Base-by-base conservation (phyloP, 176 grass and related monocot species). In the Dendrocalamus sinicus region DNA sequence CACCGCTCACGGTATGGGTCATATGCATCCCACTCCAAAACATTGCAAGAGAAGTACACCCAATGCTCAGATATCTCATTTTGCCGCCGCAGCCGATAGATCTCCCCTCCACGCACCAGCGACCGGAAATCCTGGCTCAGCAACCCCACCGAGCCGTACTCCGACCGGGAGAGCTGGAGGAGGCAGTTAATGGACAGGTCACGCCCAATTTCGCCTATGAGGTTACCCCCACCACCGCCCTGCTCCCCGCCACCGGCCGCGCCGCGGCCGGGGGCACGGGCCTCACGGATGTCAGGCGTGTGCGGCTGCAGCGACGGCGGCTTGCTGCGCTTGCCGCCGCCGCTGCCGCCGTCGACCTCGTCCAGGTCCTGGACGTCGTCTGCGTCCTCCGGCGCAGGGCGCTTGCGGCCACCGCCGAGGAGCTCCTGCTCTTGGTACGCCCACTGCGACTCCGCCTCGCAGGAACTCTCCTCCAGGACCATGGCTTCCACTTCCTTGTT, bases 31-130 rank as follows among this genome's bases (percentile, higher is more conserved):
- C 91, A 97, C 58, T 93, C 86, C 16, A 75, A 73, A 26, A 86
- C 85, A 78, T 87, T 89, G 85, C 89, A 93, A 8, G 91, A 94
- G 89, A 93, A 94, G 67, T 97, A 97, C 17, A 97, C 85, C 95
- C 95, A 97, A 77, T 94, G 92, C 82, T 97, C 92, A 0, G 89
- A 40, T 5, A 97, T 88, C 30, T 80, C 83, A 24, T 90, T 86
- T 75, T 81, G 69, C 17, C 85, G 84, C 9, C 95, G 85, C 47
- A 91, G 70, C 75, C 67, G 67, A 68, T 97, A 97, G 67, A 97
- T 85, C 48, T 97, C 92, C 47, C 91, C 88, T 28, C 66, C 73
- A 24, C 83, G 84, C 60, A 97, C 84, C 23, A 94, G 45, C 3
- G 75, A 91, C 12, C 66, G 78, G 84, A 97, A 94, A 55, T 77